Evolutionary conservation across 768 basidiomycete genomes (phyloP), one percentile per base, ranked within the genome.

Genomic region (Scleroderma bovista): DNA sequence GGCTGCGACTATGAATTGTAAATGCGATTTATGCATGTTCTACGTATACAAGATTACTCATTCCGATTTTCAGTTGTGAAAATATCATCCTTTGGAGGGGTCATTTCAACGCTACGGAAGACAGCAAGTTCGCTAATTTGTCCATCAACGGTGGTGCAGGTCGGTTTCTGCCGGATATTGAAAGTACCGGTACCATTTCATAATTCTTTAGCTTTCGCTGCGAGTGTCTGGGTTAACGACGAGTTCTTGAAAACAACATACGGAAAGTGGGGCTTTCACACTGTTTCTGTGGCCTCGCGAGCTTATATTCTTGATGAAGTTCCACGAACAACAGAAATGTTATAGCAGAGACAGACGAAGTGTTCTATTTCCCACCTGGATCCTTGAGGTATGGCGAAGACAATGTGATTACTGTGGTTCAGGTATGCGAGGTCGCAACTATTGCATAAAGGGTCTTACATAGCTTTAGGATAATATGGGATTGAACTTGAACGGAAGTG

Each of bases 1-100:
- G 88, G 87, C 1, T 91, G 88, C 60, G 90, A 92, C 65, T 93
- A 93, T 64, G 86, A 81, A 50, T 93, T 83, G 88, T 90, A 52
- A 65, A 84, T 65, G 38, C 36, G 31, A 23, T 26, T 20, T 36
- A 29, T n/a, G 12, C 34, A 5, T 6, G 34, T 3, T 36, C 26
- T 31, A 16, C 17, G 38, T 26, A n/a, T n/a, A 29, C 36, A 59
- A 34, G 20, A 40, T 33, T 17, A 43, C 37, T 41, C 15, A 47
- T 38, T 6, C 44, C 19, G 54, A 40, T 41, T 11, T 15, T 52
- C 36, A 90, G 89, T 69, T 91, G 89, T 54, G 89, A 92, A 66
- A 89, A 89, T 58, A 72, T 77, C 6, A 84, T 90, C 26, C 69
- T 93, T 13, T 92, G 86, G 86, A 76, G 87, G 29, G 90, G 90